phyloP scores from a whole-genome alignment of 2,329 filamentous ascomycete species.

The Xylariaceae sp. region DNA sequence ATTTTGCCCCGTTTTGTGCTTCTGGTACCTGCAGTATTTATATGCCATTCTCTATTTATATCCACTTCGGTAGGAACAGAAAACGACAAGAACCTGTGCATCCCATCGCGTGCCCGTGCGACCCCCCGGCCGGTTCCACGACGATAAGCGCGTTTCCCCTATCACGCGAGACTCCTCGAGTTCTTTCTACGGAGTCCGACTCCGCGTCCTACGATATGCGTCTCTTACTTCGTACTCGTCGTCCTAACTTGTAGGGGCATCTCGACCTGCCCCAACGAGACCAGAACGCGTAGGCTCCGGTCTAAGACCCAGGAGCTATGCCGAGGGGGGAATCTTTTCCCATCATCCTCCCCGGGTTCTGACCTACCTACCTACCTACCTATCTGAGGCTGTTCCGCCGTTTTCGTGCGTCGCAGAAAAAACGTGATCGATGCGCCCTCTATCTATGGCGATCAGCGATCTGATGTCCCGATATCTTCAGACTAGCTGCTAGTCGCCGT shows the following conservation, averaged over 20 bases:
- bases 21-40: neutral
- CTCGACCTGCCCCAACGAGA: no score
- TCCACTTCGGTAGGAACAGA: no score
- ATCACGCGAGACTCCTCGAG: no score
- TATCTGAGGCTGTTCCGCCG: neutral
- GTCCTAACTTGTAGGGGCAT: no score
- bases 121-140: no score
- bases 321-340: neutral
- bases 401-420: neutral
- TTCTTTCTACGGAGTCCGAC: no score
- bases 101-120: no score
- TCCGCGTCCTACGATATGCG: no score
- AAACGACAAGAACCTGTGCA: no score
- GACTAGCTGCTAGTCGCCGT: neutral
- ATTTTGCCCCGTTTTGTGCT: neutral
- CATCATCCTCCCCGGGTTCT: neutral
- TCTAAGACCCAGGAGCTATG: neutral
- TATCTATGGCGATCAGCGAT: neutral
- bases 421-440: conserved; percentile 1
- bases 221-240: no score
- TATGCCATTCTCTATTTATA: neutral
- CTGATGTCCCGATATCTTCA: neutral
- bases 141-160: no score
- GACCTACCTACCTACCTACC: neutral
- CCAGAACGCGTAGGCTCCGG: no score